Conservation (phyloP, 2,329 filamentous ascomycete species). For the Atkinsonella texensis region DNA sequence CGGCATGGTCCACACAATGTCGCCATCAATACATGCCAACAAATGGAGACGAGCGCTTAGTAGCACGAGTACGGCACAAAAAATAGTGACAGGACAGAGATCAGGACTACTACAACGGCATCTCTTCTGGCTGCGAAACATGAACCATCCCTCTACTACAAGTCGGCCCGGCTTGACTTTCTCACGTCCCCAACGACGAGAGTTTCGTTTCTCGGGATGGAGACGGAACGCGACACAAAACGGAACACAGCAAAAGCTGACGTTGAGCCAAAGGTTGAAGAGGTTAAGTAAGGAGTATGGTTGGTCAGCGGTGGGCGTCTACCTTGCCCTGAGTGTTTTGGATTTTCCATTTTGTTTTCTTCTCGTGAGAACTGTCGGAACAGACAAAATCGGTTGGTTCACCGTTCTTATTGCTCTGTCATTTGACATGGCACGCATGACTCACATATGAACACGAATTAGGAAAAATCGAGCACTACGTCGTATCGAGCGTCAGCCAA, state of each 20-base stretch:
- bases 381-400: conserved; percentile 65
- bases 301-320: conserved; percentile 87
- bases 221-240: conserved; percentile 15
- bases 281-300: conserved; percentile 87
- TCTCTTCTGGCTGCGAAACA: not conserved
- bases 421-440: not conserved
- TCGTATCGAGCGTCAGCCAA: conserved; percentile 47
- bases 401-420: not conserved
- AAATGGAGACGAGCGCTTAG: conserved; percentile 17
- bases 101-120: not conserved
- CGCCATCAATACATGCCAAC: conserved; percentile 15
- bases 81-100: not conserved
- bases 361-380: conserved; percentile 69
- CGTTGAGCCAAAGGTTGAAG: conserved; percentile 61
- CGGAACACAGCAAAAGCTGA: conserved; percentile 22
- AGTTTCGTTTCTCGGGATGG: conserved; percentile 24
- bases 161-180: conserved; percentile 12
- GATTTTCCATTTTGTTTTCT: conserved; percentile 96
- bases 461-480: conserved; percentile 54
- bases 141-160: not conserved
- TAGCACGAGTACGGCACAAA: conserved; percentile 14
- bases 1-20: conserved; percentile 9
- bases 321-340: conserved; percentile 66
- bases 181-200: conserved; percentile 16
- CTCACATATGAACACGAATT: not conserved